Evolutionary conservation across 208 protist genomes (phyloP), one percentile per base, ranked within the genome.

Genomic region (Trypanosomatidae sp.): DNA sequence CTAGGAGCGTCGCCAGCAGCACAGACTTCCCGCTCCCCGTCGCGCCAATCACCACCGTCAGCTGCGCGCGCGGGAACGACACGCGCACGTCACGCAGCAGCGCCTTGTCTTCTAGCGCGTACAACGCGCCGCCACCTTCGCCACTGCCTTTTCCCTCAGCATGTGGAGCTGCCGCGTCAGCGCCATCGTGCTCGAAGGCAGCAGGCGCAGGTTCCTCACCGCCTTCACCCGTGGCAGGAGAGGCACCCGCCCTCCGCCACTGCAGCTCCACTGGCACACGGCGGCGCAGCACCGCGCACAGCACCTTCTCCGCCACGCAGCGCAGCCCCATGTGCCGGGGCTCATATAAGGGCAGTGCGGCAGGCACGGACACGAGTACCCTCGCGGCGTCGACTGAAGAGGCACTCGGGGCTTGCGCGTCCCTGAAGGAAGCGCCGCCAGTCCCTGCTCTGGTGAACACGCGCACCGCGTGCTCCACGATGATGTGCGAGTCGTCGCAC

Each of bases 21-120:
- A 87, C 91, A 17, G 89, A 92, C 76, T 95, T 95, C 39, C 91
- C 91, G 69, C 88, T 79, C 60, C 90, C 92, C 8, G 92, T 97
- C 17, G 72, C 60, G 33, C 90, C 88, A 36, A 93, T 72, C 28
- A 94, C 62, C 25, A 91, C 66, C 10, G 84, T 90, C 58, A 90
- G 71, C 74, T 88, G 73, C 1, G 76, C 77, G 5, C 75, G 41
- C 0, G 82, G 77, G 47, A 89, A 66, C 3, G 72, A n/a, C 1
- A 86, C 9, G 72, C 79, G 82, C n/a, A 92, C 64, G 53, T 90
- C 64, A 33, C 76, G 68, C 43, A 92, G 73, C 8, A 92, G 70
- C 5, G 50, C 74, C 78, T 89, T 91, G 17, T 77, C 22, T 17
- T 71, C 30, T 19, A 87, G 71, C 53, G 85, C 71, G 47, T 85